Evolutionary conservation across 495 filamentous ascomycete species (phyloP), one percentile per base, ranked within the genome.

Genomic region (Aspergillus conjunctus): DNA sequence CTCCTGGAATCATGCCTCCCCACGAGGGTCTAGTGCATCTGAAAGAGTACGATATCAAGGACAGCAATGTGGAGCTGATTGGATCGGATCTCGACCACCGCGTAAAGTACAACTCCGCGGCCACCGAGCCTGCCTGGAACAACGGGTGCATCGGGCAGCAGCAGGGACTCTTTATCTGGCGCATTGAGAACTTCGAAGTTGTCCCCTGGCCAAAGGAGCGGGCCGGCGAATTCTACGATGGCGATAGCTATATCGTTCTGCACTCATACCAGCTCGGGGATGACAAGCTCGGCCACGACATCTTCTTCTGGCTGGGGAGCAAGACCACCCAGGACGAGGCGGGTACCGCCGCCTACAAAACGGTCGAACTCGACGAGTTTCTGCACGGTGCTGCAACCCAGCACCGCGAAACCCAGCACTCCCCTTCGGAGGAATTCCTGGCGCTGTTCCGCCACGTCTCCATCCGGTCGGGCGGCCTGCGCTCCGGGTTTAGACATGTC

Each of bases 281-380:
- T 58, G 72, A 81, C 59, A 80, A 81, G 58, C 66, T 86, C 17
- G 72, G 72, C 26, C 80, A 87, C 67, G 80, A 84, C 44, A 77
- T 86, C 64, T 84, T 83, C 73, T 85, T 85, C 76, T 87, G 82
- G 82, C 78, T 86, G 6, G 83, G 83, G 11, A 77, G 66, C 59
- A 79, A 85, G 62, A 86, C 84, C 0, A 77, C 81, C 9, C 83
- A 86, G 67, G 85, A 88, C 61, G 85, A 88, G 63, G 83, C 84
- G 7, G 85, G 85, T 6, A 83, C 82, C 1, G 85, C 85, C 2
- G 84, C 85, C 7, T 88, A 88, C 68, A 88, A 88, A 68, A 85
- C 85, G 1, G 85, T 87, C 21, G 85, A 88, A 66, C 70, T 88
- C 39, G 85, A 88, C 57, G 85, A 88, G 69, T 86, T 83, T 64